phyloP scores from a whole-genome alignment of 106 monocot species.

The Platanthera guangdongensis region DNA sequence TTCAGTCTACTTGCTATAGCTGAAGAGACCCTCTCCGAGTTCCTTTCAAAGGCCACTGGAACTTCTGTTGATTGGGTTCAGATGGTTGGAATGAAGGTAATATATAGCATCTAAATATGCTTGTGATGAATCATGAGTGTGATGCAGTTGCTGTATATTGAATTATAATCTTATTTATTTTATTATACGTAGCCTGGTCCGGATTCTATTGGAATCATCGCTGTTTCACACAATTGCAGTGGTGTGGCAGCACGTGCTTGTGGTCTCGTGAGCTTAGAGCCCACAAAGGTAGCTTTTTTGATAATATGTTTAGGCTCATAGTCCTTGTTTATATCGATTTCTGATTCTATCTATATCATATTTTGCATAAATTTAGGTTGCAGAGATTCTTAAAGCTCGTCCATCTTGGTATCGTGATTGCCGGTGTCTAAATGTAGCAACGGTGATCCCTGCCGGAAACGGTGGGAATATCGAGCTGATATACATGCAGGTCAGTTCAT shows the following conservation, averaged over 20 bases:
- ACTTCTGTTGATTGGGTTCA: constrained; percentile 99
- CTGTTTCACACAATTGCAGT: constrained; percentile 68
- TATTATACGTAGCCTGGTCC: constrained; percentile 84
- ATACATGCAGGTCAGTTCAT: constrained; percentile 71
- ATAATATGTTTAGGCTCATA: neutral
- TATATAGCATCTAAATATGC: neutral
- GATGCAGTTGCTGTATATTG: neutral
- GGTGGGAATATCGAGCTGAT: constrained; percentile 91
- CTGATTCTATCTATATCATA: neutral
- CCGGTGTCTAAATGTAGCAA: constrained; percentile 63
- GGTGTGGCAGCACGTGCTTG: constrained; percentile 94
- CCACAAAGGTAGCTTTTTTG: constrained; percentile 57
- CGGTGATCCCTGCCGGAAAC: constrained; percentile 74
- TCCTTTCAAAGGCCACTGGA: constrained; percentile 98
- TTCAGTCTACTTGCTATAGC: constrained; percentile 81
- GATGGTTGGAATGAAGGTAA: constrained; percentile 99
- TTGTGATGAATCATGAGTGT: neutral
- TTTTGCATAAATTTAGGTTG: constrained; percentile 34
- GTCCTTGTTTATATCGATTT: neutral
- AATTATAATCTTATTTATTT: neutral
- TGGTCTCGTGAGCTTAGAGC: constrained; percentile 92
- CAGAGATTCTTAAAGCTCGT: constrained; percentile 85
- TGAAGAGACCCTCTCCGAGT: constrained; percentile 93
- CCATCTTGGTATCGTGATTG: constrained; percentile 93
- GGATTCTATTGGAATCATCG: constrained; percentile 97